Base-by-base conservation (phyloP, 148 eudicot genomes). In the Fagopyrum homotropicum region DNA sequence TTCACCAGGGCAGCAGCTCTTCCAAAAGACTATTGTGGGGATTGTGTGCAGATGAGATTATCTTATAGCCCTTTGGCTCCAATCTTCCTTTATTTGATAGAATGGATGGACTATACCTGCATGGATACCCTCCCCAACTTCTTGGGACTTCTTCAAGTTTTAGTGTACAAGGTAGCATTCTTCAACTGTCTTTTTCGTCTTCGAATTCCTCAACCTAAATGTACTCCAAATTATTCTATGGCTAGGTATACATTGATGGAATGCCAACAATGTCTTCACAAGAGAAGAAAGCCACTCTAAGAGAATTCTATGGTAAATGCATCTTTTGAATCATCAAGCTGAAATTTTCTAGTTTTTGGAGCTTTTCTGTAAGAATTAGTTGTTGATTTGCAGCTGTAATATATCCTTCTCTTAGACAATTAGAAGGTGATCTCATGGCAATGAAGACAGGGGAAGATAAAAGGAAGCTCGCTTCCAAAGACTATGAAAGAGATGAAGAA, bases 51-150 rank as follows among this genome's bases (percentile, higher is more conserved):
- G 75, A 87, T 93, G 91, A 93, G 87, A 82, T 75, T 93, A 73
- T 86, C 90, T 45, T 86, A 84, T 76, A 87, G 95, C 77, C 87
- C 93, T 47, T 84, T 93, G 76, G 97, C 98, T 26, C 91, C 93
- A 22, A 81, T 91, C 60, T 80, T 93, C 83, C 80, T 88, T 4
- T 85, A 80, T 77, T 76, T 93, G 79, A 78, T 89, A 54, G 91
- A 93, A 84, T 93, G 94, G 98, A 89, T 91, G 97, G 93, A 91
- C 48, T 93, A 47, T 79, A 87, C 81, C 46, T 89, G 98, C 78
- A 84, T 86, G 26, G 94, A 91, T 77, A 50, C 82, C 30, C 79
- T 93, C 72, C 89, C 90, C 74, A 84, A 77, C 81, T 89, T 79
- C 83, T 75, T 91, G 69, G 97, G 97, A 50, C 84, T 91, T 79